Conservation (phyloP, 1,284 basidiomycete genomes). For the Boletus hoseneyae region DNA sequence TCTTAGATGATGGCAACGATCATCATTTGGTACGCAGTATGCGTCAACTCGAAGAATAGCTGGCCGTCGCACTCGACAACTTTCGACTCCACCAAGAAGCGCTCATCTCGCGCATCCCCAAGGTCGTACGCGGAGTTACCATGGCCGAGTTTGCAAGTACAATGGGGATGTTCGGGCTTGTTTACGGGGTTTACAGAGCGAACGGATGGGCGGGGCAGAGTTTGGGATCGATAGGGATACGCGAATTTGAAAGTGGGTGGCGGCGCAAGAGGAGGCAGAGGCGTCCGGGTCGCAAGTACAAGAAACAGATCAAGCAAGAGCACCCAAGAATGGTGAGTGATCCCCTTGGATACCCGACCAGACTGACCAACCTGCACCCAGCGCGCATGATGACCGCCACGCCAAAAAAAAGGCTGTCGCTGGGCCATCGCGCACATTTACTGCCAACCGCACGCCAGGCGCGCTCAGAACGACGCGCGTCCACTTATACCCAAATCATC, state of each 20-base stretch:
- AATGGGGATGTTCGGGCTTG: conserved; percentile 68
- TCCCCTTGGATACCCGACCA: not conserved
- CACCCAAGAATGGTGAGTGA: conserved; percentile 58
- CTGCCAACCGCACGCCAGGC: too few relatives aligned
- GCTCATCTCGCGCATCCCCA: conserved; percentile 70
- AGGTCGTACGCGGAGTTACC: conserved; percentile 63
- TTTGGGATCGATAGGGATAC: conserved; percentile 62
- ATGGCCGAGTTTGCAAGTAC: conserved; percentile 75
- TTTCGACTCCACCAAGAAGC: conserved; percentile 70
- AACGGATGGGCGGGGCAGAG: conserved; percentile 46
- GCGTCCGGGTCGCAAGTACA: too few relatives aligned
- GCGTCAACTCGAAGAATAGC: conserved; percentile 67
- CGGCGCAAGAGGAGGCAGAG: conserved; percentile 53
- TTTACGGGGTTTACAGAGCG: conserved; percentile 60
- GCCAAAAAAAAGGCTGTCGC: conserved; percentile 50
- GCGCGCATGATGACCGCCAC: conserved; percentile 52
- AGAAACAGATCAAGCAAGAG: conserved; percentile 28
- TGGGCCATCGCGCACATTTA: conserved; percentile 26
- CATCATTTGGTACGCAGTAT: too few relatives aligned
- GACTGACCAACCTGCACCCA: conserved; percentile 22
- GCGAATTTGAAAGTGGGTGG: conserved; percentile 72
- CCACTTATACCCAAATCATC: conserved; percentile 42
- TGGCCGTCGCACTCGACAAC: conserved; percentile 64
- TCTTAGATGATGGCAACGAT: too few relatives aligned
- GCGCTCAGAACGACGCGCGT: conserved; percentile 16